Percentiles rank a stretch among this genome's conserved stretches.
Evolutionary conservation across 768 basidiomycete genomes (phyloP).

Genomic region (Lactarius vividus): DNA sequence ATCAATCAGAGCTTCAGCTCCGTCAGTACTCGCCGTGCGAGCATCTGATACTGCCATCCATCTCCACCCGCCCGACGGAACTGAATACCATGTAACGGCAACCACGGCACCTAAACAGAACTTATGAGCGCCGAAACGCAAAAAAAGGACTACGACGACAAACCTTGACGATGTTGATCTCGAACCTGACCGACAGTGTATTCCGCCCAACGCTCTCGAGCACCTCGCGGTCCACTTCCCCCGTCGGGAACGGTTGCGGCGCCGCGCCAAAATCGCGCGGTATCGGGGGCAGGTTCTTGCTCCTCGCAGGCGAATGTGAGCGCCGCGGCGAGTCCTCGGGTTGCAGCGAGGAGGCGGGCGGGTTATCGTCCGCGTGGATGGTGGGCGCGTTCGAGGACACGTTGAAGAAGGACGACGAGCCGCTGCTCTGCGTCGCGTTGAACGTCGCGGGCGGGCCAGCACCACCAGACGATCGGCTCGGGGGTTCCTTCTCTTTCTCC

Average conservation of each 20-base stretch:
- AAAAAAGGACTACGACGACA: neutral
- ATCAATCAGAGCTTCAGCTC: slow-evolving; percentile 71
- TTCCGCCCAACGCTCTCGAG: slow-evolving; percentile 75
- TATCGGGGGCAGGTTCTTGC: slow-evolving; percentile 74
- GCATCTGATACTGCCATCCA: slow-evolving; percentile 97
- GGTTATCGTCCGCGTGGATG: slow-evolving; percentile 36
- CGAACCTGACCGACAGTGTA: slow-evolving; percentile 87
- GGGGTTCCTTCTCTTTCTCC: slow-evolving; percentile 46
- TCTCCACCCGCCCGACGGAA: slow-evolving; percentile 89
- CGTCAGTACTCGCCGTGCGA: slow-evolving; percentile 82
- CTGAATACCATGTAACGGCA: slow-evolving; percentile 92
- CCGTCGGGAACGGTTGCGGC: slow-evolving; percentile 50
- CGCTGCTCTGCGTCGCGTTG: slow-evolving; percentile 67
- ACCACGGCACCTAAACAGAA: slow-evolving; percentile 72
- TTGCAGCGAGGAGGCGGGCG: slow-evolving; percentile 28
- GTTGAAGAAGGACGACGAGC: slow-evolving; percentile 85
- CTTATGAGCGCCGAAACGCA: neutral
- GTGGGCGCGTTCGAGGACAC: slow-evolving; percentile 57
- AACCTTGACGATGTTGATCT: slow-evolving; percentile 97
- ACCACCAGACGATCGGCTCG: slow-evolving; percentile 42
- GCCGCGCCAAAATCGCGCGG: slow-evolving; percentile 61
- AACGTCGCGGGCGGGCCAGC: slow-evolving; percentile 37
- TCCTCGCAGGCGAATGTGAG: slow-evolving; percentile 52
- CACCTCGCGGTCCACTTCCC: slow-evolving; percentile 61
- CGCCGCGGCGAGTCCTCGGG: slow-evolving; percentile 32